A percentile compares a stretch with the other conserved stretches of the same genome.
Evolutionary conservation across 73 alveolate species (phyloP).

Genomic region (Urostyla sp.): DNA sequence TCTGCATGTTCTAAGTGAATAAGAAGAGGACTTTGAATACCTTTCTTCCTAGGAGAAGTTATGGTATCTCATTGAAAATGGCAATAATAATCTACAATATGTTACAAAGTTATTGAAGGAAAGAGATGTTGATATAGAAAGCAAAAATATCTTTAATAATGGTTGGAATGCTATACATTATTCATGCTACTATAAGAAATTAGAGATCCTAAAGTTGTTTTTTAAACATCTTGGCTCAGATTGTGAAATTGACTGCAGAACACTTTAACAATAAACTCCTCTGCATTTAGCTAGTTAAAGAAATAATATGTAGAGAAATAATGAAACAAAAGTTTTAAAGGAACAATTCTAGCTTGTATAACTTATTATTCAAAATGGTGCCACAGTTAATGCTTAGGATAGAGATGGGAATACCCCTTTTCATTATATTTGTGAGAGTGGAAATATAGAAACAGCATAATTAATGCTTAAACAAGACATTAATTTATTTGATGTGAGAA

Average conservation of each 20-base stretch:
- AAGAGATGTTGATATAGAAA: constrained; percentile 17
- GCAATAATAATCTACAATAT: neutral
- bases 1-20: too few species aligned
- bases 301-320: constrained; percentile 12
- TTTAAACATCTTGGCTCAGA: constrained; percentile 5
- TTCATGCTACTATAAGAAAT: constrained; percentile 9
- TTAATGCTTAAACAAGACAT: neutral
- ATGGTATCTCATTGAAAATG: constrained; percentile 21
- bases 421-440: constrained; percentile 43
- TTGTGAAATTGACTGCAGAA: constrained; percentile 12
- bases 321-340: neutral
- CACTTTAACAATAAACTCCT: constrained; percentile 27
- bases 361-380: too few species aligned
- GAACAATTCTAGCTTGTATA: too few species aligned
- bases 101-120: constrained; percentile 3
- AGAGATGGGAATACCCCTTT: constrained; percentile 51
- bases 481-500: constrained; percentile 18
- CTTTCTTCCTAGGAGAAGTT: constrained; percentile 26
- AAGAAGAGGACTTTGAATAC: constrained; percentile 35
- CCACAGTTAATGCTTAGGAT: constrained; percentile 8
- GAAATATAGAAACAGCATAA: constrained; percentile 16
- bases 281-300: constrained; percentile 28
- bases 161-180: constrained; percentile 47
- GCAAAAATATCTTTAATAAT: constrained; percentile 37
- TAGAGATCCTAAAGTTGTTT: neutral